A percentile compares a stretch with the other conserved stretches of the same genome.
Conservation (phyloP, 2,329 filamentous ascomycete genomes). For the Mycocentrospora acerina region DNA sequence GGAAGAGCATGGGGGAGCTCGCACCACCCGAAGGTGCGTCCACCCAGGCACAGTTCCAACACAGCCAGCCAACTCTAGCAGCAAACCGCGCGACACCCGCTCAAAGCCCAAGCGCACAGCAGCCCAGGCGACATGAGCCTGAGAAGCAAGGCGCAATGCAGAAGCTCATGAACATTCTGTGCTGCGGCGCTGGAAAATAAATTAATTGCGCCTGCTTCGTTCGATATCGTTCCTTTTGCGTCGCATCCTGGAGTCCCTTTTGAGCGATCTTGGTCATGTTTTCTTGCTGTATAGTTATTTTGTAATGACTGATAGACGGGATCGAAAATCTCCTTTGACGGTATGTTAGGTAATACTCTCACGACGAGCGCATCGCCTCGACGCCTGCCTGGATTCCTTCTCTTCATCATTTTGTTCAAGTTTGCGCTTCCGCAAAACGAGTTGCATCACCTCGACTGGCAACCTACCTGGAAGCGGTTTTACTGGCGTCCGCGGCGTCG, state of each 20-base stretch:
- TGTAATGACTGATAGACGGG: slow-evolving; percentile 46
- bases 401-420: slow-evolving; percentile 23
- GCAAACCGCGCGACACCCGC: slow-evolving; percentile 61
- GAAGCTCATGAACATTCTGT: slow-evolving; percentile 89
- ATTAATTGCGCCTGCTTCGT: slow-evolving; percentile 19
- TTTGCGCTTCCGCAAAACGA: slow-evolving; percentile 21
- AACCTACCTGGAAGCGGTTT: slow-evolving; percentile 23
- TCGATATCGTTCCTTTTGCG: slow-evolving; percentile 23
- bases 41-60: slow-evolving; percentile 95
- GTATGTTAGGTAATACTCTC: slow-evolving; percentile 38
- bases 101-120: slow-evolving; percentile 49
- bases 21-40: slow-evolving; percentile 78
- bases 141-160: slow-evolving; percentile 74
- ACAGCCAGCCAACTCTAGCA: slow-evolving; percentile 81
- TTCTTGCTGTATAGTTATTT: slow-evolving; percentile 44
- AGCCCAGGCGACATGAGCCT: slow-evolving; percentile 62
- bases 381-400: slow-evolving; percentile 29
- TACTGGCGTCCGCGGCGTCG: slow-evolving; percentile 32
- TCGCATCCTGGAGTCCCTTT: slow-evolving; percentile 40
- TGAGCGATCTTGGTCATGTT: slow-evolving; percentile 37
- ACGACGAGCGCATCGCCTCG: slow-evolving; percentile 31
- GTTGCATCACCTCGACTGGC: slow-evolving; percentile 16
- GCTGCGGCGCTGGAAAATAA: slow-evolving; percentile 62
- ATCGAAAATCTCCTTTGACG: slow-evolving; percentile 38
- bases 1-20: slow-evolving; percentile 76